Base-by-base conservation (phyloP, 2,329 filamentous ascomycete genomes). In the Monosporascus sp. region DNA sequence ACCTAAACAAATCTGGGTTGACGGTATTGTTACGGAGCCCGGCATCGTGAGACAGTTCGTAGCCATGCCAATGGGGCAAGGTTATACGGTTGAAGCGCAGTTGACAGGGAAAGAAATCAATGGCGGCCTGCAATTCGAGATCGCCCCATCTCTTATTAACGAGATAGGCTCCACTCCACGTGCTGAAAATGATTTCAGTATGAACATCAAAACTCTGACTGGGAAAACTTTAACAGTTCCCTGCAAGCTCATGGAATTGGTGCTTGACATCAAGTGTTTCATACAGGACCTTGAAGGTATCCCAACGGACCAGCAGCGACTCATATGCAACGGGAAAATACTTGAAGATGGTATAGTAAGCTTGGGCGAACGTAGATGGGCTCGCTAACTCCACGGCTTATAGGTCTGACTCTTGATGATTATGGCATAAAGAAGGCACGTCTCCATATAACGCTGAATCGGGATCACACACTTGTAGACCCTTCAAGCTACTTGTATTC, bases 41-140 rank as follows among this genome's bases (percentile, higher is more conserved):
- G 71, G 72, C 9, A 60, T 61, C 1, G 72, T 78, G 5, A 67
- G 72, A 9, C 76, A 80, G 54, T 79, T 80, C 53, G 72, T 78
- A 3, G 74, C 75, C 1, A 74, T 75, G 68, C 71, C 73, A 0
- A 56, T 70, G 25, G 70, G 70, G 1, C 63, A 61, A 15, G 73
- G 74, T 1, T 74, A 75, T 50, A 70, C 71, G 0, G 67, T 78
- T 7, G 76, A 79, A 58, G 65, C 67, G 2, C 76, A 79, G 56
- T 56, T 77, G 5, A 76, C 71, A 0, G 73, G 73, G 3, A 51
- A 67, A 41, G 75, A 78, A 22, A 54, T 56, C 3, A 55, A 68
- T 5, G 70, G 71, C 17, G 74, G 74, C 3, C 53, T 79, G 2
- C 75, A 75, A 51, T 63, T 79, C 39, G 74, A 78, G 52, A 65